Evolutionary conservation across 192 early-diverging fungal species (phyloP).

Genomic region (Coemansia umbellata): DNA sequence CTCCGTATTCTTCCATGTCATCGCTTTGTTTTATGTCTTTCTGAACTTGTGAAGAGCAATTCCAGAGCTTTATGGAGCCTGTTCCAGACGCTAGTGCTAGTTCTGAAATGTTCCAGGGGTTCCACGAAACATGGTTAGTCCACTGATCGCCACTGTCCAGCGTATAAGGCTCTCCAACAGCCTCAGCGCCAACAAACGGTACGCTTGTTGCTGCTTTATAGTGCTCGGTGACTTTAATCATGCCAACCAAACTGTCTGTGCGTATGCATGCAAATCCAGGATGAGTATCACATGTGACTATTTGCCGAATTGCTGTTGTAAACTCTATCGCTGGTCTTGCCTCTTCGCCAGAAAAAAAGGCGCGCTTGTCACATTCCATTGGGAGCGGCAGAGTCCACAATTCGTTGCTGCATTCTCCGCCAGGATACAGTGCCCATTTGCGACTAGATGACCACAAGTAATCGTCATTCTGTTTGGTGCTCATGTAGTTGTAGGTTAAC

Average conservation of each 20-base stretch:
- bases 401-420: slow-evolving; percentile 32
- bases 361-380: neutral
- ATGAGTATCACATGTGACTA: slow-evolving; percentile 8
- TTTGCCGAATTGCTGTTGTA: slow-evolving; percentile 36
- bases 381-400: slow-evolving; percentile 33
- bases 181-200: slow-evolving; percentile 2
- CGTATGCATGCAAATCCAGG: slow-evolving; percentile 33
- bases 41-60: slow-evolving; percentile 9
- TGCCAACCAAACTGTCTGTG: slow-evolving; percentile 35
- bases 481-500: neutral
- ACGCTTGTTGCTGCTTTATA: neutral
- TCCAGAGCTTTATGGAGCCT: slow-evolving; percentile 33
- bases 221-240: slow-evolving; percentile 8
- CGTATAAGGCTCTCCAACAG: slow-evolving; percentile 15
- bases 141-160: slow-evolving; percentile 35
- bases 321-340: slow-evolving; percentile 20
- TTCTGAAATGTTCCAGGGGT: slow-evolving; percentile 25
- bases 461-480: neutral
- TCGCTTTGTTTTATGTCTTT: slow-evolving; percentile 11
- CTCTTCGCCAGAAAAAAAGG: too few relatives aligned
- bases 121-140: slow-evolving; percentile 39
- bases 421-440: slow-evolving; percentile 29
- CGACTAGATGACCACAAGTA: slow-evolving; percentile 26
- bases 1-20: neutral
- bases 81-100: slow-evolving; percentile 32